Base-by-base conservation (phyloP, 2,329 filamentous ascomycete species). In the Botrytis fabae region DNA sequence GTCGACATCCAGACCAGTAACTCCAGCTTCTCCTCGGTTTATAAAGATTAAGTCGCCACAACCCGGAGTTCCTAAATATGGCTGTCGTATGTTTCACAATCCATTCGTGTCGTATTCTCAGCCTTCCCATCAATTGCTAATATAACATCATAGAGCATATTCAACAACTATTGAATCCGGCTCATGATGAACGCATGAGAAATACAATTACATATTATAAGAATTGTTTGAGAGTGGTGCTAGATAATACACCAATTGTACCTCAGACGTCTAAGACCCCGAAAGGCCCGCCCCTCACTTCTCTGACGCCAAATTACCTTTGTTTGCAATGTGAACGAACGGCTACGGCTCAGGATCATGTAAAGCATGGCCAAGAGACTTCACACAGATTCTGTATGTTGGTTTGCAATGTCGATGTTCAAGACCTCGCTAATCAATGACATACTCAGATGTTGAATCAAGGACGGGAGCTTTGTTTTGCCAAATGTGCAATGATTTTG, bases 401-500 rank as follows among this genome's bases (percentile, higher is more conserved):
- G n/a, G 12, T 42, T 44, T 61, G 28, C 14, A 22, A 32, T 51
- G 35, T 9, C 25, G 28, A 7, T 32, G 10, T 44, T 68, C 16
- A 44, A 20, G 25, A 28, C n/a, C 54, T 40, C 40, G 57, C 60
- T 71, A 59, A 69, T 72, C 75, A 54, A 75, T 64, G 54, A n/a
- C 32, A 60, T 54, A 51, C 48, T 65, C 77, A 94, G 92, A 92
- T 80, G 91, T 95, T 57, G 93, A 96, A 79, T 95, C 93, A 38
- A 86, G 90, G 73, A 91, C 88, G 77, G 93, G 93, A 57, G 87
- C 89, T 68, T 84, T 96, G 10, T 95, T 92, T 82, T 96, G 93
- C 81, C 91, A 94, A 76, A 90, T 93, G 80, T 96, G 93, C 80
- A 89, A 92, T 79, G 93, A 96, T 80, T 90, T 93, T 76, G 91